Evolutionary conservation across 441 rosid genomes (phyloP), one percentile per base, ranked within the genome.

Genomic region (Biscutella laevigata): DNA sequence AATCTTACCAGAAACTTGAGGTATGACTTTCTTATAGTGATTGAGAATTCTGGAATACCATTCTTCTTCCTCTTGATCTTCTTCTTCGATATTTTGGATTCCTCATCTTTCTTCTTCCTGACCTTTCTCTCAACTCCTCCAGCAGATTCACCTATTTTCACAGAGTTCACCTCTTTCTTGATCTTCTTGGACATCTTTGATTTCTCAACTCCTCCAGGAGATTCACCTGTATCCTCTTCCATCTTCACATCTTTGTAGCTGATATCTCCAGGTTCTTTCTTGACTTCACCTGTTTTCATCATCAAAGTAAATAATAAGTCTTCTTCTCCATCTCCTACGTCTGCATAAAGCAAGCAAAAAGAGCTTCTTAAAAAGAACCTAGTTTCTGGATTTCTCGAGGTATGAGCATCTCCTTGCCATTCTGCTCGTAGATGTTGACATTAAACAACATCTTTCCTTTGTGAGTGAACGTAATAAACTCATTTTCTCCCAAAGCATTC

Each of bases 391-490:
- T 19, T 12, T 30, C 43, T 7, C 49, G 7, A 42, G 64, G 64
- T 3, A 6, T 11, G 11, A 16, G 12, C 8, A 43, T 7, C 54
- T 58, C 70, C 33, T 6, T 24, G 30, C 60, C 47, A 24, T 22
- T 6, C 29, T 50, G 36, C 22, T 43, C 29, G 28, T 21, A 65
- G 59, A 65, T 58, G 19, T 16, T 28, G 48, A 50, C 54, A 37
- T 4, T 0, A 21, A 58, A 58, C 6, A 10, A n/a, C 69, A 64
- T 64, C 1, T 43, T 46, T 2, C 70, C 54, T 7, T 4, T 16
- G 59, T 50, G 64, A 35, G 35, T 65, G 41, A 65, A 65, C 9
- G 70, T 36, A 1, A 58, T 2, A 7, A 65, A 46, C 37, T 65
- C 70, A 12, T 58, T 16, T 6, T 17, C 4, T 42, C 70, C 70